phyloP scores from a whole-genome alignment of 495 filamentous ascomycete genomes.

The Lasiosphaeria ovina region DNA sequence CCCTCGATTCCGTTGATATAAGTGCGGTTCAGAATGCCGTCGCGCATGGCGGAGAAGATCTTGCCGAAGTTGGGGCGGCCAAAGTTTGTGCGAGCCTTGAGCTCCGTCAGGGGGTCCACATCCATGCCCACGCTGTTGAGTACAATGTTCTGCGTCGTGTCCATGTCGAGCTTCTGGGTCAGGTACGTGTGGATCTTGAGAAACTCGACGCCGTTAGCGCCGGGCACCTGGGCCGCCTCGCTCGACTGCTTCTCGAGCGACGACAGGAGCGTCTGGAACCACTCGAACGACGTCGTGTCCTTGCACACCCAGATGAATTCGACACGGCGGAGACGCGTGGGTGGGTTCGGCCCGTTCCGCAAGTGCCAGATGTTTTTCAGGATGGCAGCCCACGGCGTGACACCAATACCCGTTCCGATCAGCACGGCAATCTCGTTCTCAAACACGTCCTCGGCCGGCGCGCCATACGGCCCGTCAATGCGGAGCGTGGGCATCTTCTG shows the following conservation, averaged over 20 bases:
- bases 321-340: conserved; percentile 83
- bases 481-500: conserved; percentile 84
- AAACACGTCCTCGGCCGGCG: conserved; percentile 95
- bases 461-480: conserved; percentile 95
- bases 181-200: conserved; percentile 97
- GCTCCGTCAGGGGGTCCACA: conserved; percentile 87
- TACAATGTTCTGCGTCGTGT: conserved; percentile 94
- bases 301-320: conserved; percentile 99
- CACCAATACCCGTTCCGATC: conserved; percentile 95
- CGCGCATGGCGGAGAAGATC: conserved; percentile 80
- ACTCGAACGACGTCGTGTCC: conserved; percentile 94
- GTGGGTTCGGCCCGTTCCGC: conserved; percentile 79
- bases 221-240: conserved; percentile 59
- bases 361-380: conserved; percentile 99
- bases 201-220: conserved; percentile 73
- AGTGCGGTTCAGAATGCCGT: conserved; percentile 78
- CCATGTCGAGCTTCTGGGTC: conserved; percentile 85
- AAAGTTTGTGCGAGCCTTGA: conserved; percentile 89
- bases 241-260: conserved; percentile 87
- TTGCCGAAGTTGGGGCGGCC: conserved; percentile 86
- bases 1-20: conserved; percentile 82
- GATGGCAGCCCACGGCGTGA: conserved; percentile 96
- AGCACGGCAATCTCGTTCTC: conserved; percentile 98
- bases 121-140: conserved; percentile 87
- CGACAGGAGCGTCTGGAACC: conserved; percentile 93